Percentiles rank a stretch among this genome's conserved stretches.
Conservation (phyloP, 129 eudicot species). For the Flaveria brownii region DNA sequence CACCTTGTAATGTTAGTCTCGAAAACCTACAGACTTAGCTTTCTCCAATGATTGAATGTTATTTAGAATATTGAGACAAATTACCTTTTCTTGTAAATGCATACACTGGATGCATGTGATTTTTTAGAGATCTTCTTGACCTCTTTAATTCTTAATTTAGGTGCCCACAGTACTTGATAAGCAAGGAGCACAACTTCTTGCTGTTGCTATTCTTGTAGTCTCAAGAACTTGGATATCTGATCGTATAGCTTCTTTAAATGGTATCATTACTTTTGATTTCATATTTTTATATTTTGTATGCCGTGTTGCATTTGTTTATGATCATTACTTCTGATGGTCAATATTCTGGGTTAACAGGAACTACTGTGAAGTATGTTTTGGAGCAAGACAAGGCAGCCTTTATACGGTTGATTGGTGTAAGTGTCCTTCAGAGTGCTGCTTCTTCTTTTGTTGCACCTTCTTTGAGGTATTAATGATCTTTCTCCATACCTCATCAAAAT, state of each 20-base stretch:
- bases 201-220: slow-evolving; percentile 86
- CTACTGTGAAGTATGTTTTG: slow-evolving; percentile 90
- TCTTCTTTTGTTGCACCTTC: slow-evolving; percentile 98
- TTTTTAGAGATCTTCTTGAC: slow-evolving; percentile 18
- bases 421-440: slow-evolving; percentile 97
- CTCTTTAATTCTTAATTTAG: slow-evolving; percentile 47
- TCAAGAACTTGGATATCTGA: slow-evolving; percentile 96
- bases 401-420: slow-evolving; percentile 80
- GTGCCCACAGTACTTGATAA: slow-evolving; percentile 93
- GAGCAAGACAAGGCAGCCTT: slow-evolving; percentile 96
- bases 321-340: not conserved
- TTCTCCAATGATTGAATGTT: not conserved
- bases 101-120: slow-evolving; percentile 6
- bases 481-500: not conserved
- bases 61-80: not conserved
- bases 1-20: not conserved
- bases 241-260: slow-evolving; percentile 96
- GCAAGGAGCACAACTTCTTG: slow-evolving; percentile 94
- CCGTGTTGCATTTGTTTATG: not conserved
- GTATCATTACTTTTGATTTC: slow-evolving; percentile 37
- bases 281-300: not conserved
- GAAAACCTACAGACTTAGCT: not conserved
- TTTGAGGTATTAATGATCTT: slow-evolving; percentile 58
- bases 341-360: slow-evolving; percentile 51
- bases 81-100: slow-evolving; percentile 14